Percentiles rank a stretch among this genome's conserved stretches.
Conservation (phyloP, 352 stramenopile genomes). For the Pythium dissimile region DNA sequence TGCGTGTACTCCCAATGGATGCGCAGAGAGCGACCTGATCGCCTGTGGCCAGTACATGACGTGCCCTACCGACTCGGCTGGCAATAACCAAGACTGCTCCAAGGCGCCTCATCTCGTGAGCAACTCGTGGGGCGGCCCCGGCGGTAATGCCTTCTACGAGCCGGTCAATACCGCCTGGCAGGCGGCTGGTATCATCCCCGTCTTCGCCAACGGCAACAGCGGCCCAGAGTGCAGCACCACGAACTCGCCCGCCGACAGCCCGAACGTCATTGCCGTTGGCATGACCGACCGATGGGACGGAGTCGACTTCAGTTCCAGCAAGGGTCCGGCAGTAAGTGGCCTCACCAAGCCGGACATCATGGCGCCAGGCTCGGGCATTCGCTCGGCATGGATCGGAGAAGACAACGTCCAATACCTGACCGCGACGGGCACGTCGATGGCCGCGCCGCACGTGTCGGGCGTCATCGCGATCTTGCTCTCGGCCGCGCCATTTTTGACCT, state of each 20-base stretch:
- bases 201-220: constrained; percentile 25
- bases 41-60: constrained; percentile 26
- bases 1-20: constrained; percentile 3
- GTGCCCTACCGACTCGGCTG: constrained; percentile 18
- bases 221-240: constrained; percentile 12
- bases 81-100: constrained; percentile 6
- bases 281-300: constrained; percentile 11
- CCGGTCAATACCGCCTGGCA: constrained; percentile 15
- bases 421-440: constrained; percentile 18
- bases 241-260: constrained; percentile 14
- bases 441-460: constrained; percentile 26
- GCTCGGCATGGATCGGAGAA: constrained; percentile 1
- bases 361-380: constrained; percentile 5
- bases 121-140: constrained; percentile 18
- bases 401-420: not conserved
- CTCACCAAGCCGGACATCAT: constrained; percentile 26
- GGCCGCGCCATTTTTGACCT: not conserved
- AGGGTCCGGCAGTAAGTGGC: constrained; percentile 7
- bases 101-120: constrained; percentile 22
- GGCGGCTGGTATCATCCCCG: constrained; percentile 23
- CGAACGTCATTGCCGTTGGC: constrained; percentile 25
- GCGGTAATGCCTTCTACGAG: constrained; percentile 9
- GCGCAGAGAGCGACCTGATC: constrained; percentile 16
- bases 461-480: constrained; percentile 18
- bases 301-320: constrained; percentile 12